Conservation (phyloP, 352 stramenopile genomes). For the Phytophthora colocasiae region DNA sequence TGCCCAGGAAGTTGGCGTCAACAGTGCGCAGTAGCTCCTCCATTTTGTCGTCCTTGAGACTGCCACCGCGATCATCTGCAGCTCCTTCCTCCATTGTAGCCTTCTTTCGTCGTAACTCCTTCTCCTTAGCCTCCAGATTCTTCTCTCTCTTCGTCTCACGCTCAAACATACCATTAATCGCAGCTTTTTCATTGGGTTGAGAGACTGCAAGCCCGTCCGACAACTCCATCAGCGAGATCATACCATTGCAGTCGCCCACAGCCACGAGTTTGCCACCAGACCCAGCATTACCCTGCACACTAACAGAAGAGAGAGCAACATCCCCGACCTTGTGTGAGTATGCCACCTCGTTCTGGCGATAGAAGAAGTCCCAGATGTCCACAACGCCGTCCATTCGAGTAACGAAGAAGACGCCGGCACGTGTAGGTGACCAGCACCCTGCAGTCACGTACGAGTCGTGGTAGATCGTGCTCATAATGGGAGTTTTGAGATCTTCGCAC, state of each 20-base stretch:
- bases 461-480: slow-evolving; percentile 98
- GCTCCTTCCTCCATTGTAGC: slow-evolving; percentile 85
- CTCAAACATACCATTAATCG: slow-evolving; percentile 97
- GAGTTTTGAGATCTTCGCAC: slow-evolving; percentile 97
- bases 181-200: slow-evolving; percentile 94
- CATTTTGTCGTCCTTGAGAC: slow-evolving; percentile 93
- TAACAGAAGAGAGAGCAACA: slow-evolving; percentile 91
- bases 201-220: slow-evolving; percentile 92
- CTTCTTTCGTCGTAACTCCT: slow-evolving; percentile 88
- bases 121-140: slow-evolving; percentile 92
- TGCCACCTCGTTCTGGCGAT: slow-evolving; percentile 96
- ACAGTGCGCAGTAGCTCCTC: slow-evolving; percentile 93
- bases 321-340: slow-evolving; percentile 98
- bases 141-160: slow-evolving; percentile 97
- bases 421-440: slow-evolving; percentile 97
- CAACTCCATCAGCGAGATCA: slow-evolving; percentile 96
- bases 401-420: slow-evolving; percentile 97
- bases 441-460: slow-evolving; percentile 96
- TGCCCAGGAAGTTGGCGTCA: slow-evolving; percentile 94
- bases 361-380: slow-evolving; percentile 98
- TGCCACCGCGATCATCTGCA: slow-evolving; percentile 62
- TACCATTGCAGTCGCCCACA: slow-evolving; percentile 96
- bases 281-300: slow-evolving; percentile 92
- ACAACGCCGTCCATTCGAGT: slow-evolving; percentile 97
- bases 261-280: slow-evolving; percentile 93